These are phyloP conservation scores for Colletotrichum sojae DNA, from an alignment of 2,329 filamentous ascomycete species.

Conservation along the genomic window DNA sequence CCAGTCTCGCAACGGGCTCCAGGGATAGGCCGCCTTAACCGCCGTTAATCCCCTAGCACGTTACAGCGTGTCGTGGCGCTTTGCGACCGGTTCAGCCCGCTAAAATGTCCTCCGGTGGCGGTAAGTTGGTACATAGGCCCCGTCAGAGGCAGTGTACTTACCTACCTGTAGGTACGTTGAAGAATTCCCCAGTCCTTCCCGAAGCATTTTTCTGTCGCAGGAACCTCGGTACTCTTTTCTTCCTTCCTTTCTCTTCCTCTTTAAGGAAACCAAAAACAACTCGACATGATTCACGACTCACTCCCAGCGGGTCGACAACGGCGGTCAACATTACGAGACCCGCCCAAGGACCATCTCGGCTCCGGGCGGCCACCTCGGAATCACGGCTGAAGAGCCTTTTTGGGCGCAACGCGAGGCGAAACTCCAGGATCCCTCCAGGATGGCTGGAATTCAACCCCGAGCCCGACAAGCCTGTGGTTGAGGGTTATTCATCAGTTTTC, in stretches of 20 bases:
- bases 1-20: slow-evolving; percentile 9
- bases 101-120: no score
- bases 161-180: no score
- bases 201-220: neutral
- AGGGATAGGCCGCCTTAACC: slow-evolving; percentile 28
- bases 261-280: neutral
- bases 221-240: neutral
- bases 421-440: no score
- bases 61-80: neutral
- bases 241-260: neutral
- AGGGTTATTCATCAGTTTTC: no score
- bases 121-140: no score
- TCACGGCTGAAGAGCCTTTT: slow-evolving; percentile 1
- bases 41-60: slow-evolving; percentile 6
- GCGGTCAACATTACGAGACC: slow-evolving; percentile 13
- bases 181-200: neutral
- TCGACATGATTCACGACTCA: slow-evolving; percentile 7
- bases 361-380: slow-evolving; percentile 22
- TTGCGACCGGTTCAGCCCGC: neutral
- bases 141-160: no score
- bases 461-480: no score
- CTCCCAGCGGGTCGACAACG: slow-evolving; percentile 9
- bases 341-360: slow-evolving; percentile 19
- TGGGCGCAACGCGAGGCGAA: neutral
- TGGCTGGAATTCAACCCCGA: no score